Evolutionary conservation across 129 eudicot genomes (phyloP).

Genomic region (Rutidosis leptorrhynchoides): DNA sequence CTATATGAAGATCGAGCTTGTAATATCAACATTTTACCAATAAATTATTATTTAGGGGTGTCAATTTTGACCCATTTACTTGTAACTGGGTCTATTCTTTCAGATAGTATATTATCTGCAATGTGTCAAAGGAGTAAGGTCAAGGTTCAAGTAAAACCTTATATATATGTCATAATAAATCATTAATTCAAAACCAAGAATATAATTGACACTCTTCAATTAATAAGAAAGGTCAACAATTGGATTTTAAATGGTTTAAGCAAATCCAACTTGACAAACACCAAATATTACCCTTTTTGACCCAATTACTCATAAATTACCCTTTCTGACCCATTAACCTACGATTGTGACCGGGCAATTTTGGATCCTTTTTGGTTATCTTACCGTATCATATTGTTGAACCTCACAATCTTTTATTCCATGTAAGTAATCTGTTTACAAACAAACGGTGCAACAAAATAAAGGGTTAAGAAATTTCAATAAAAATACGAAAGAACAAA

Average conservation of each 20-base stretch:
- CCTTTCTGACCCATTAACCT: not conserved
- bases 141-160: not conserved
- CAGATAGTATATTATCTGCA: not conserved
- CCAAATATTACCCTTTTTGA: not conserved
- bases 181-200: too few relatives aligned
- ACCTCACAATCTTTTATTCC: conserved; percentile 67
- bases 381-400: conserved; percentile 66
- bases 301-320: too few relatives aligned
- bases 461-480: not conserved
- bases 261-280: not conserved
- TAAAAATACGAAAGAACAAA: not conserved
- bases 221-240: not conserved
- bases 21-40: not conserved
- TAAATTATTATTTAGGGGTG: not conserved
- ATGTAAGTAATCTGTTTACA: conserved; percentile 70
- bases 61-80: not conserved
- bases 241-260: not conserved
- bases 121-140: not conserved
- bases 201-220: too few relatives aligned
- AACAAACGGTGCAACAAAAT: conserved; percentile 17
- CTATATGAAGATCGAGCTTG: not conserved
- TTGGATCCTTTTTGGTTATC: not conserved
- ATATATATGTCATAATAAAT: too few relatives aligned
- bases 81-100: not conserved
- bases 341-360: not conserved